These are phyloP conservation scores for Penicillium waksmanii DNA, from an alignment of 495 filamentous ascomycete genomes.

Conservation along the genomic window DNA sequence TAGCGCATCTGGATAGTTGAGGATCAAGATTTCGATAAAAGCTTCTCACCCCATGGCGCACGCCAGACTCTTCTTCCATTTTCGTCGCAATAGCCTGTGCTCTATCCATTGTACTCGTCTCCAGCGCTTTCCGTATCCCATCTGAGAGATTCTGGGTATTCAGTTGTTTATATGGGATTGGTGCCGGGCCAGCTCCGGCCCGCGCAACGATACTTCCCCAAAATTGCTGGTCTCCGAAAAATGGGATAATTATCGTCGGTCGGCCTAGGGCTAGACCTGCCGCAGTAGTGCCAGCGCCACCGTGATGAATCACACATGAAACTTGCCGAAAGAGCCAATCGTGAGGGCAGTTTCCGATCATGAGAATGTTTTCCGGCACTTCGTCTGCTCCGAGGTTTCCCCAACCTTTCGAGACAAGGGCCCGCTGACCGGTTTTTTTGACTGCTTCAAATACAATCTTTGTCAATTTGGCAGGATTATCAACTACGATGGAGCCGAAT, in stretches of 20 bases:
- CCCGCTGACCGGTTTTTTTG: conserved; percentile 64
- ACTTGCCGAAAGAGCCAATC: conserved; percentile 82
- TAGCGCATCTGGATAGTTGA: conserved; percentile 61
- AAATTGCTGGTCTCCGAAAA: conserved; percentile 86
- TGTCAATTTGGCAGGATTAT: conserved; percentile 70
- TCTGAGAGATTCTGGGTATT: conserved; percentile 64
- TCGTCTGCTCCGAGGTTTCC: conserved; percentile 69
- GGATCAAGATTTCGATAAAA: conserved; percentile 71
- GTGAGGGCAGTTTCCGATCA: conserved; percentile 78
- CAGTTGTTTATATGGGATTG: conserved; percentile 71
- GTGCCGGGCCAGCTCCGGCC: conserved; percentile 68
- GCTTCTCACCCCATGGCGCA: conserved; percentile 62
- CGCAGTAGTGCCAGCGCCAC: conserved; percentile 81
- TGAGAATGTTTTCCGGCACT: conserved; percentile 68
- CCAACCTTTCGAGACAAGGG: conserved; percentile 82
- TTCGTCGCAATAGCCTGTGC: conserved; percentile 61
- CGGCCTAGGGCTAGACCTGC: conserved; percentile 68
- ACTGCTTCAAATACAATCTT: conserved; percentile 71
- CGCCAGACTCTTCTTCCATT: conserved; percentile 68
- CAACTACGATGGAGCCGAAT: conserved; percentile 81
- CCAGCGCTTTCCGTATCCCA: conserved; percentile 61
- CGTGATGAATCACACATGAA: conserved; percentile 78
- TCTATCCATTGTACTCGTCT: conserved; percentile 55
- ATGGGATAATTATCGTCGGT: conserved; percentile 78
- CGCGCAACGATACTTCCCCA: conserved; percentile 80